phyloP scores from a whole-genome alignment of 2,329 filamentous ascomycete genomes.

The Fusarium newnesense region DNA sequence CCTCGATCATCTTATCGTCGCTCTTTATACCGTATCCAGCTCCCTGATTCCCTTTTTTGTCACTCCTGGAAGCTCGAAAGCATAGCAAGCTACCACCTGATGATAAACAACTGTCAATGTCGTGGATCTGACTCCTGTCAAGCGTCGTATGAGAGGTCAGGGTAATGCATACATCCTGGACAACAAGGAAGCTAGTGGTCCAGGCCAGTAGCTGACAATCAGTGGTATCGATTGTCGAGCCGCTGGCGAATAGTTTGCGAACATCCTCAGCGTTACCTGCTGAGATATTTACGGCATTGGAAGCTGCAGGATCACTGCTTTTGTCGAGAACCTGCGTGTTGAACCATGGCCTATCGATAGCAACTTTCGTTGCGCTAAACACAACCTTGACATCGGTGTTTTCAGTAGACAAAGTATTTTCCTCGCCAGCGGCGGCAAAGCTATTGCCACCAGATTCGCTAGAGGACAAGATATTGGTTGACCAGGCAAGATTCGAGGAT shows the following conservation, averaged over 20 bases:
- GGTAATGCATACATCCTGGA: background rate
- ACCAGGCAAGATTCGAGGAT: rapidly evolving
- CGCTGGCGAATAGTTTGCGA: background rate
- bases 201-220: background rate
- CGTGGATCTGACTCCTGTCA: background rate
- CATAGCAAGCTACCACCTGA: background rate
- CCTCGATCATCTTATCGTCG: rapidly evolving
- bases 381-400: background rate
- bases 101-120: background rate
- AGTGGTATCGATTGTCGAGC: background rate
- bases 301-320: background rate
- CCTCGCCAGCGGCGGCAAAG: rapidly evolving
- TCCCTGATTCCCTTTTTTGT: background rate
- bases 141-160: background rate
- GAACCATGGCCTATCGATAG: background rate
- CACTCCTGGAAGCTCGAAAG: background rate
- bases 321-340: background rate
- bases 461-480: background rate
- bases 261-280: background rate
- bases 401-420: background rate
- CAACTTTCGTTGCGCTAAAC: background rate
- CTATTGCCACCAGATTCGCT: background rate
- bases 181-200: background rate
- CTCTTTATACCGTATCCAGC: background rate
- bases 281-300: background rate